Evolutionary conservation across 2,329 filamentous ascomycete species (phyloP).

Genomic region (Aspergillus japonicus): DNA sequence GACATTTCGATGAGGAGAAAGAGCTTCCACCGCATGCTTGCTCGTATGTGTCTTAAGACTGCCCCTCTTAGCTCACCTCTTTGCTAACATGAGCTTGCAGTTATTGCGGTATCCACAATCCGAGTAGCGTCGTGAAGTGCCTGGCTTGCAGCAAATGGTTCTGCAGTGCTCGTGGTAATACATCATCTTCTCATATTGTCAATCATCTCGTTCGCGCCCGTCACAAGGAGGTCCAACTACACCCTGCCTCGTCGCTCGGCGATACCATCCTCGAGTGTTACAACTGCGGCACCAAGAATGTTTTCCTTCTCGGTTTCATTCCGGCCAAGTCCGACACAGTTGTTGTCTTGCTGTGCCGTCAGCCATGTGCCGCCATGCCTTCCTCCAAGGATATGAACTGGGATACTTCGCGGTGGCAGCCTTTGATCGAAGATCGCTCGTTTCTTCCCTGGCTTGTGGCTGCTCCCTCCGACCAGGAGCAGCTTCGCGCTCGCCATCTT

Average conservation of each 20-base stretch:
- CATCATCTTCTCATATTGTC: constrained; percentile 95
- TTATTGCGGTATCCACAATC: constrained; percentile 96
- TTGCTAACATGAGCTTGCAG: constrained; percentile 46
- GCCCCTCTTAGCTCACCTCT: neutral
- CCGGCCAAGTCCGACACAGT: constrained; percentile 98
- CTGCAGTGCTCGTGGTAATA: constrained; percentile 94
- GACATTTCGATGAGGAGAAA: constrained; percentile 72
- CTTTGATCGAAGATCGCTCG: constrained; percentile 92
- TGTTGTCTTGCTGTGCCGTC: constrained; percentile 91
- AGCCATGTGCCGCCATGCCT: constrained; percentile 90
- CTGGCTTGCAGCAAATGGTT: constrained; percentile 97
- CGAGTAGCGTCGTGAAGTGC: constrained; percentile 93
- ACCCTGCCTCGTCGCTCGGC: constrained; percentile 86
- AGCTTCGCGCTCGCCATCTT: constrained; percentile 88
- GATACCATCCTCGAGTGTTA: constrained; percentile 98
- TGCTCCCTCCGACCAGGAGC: constrained; percentile 86
- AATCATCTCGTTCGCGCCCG: constrained; percentile 96
- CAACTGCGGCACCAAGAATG: constrained; percentile 99
- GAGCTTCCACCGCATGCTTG: constrained; percentile 93
- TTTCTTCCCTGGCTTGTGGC: constrained; percentile 93
- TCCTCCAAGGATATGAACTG: constrained; percentile 99
- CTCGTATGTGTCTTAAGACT: constrained; percentile 65
- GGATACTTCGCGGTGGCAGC: constrained; percentile 97
- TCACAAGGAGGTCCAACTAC: constrained; percentile 97
- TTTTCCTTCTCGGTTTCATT: constrained; percentile 95